Base-by-base conservation (phyloP, 1,139 yeast genomes). In the Nakaseomyces nivariensis region DNA sequence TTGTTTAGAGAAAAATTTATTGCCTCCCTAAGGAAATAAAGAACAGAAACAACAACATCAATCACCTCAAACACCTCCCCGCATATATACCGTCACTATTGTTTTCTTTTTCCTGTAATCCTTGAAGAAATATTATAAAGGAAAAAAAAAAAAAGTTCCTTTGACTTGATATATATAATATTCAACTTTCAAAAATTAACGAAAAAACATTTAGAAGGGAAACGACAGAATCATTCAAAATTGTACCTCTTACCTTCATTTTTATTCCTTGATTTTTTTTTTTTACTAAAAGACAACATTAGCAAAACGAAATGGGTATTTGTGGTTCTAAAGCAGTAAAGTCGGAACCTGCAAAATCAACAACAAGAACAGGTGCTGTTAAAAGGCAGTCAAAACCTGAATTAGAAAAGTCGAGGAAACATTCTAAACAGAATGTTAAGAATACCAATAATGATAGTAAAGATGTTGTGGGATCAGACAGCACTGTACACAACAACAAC, bases 251-350 rank as follows among this genome's bases (percentile, higher is more conserved):
- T 17, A 17, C 22, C 22, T 2, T 17, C 3, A 17, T 17, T 17
- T 17, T 17, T 17, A 17, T 17, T 17, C 22, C 22, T 17, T 17
- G 3, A 17, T 17, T 17, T 17, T 17, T 17, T 17, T 17, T 17
- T 17, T 17, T 3, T 17, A 17, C 22, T 3, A 17, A 17, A 17
- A 17, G 22, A 17, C 22, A 17, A 17, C n/a, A 36, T 8, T 13
- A 17, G 25, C 7, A 36, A 36, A 36, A 2, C 1, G 13, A 36
- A 27, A 41, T 41, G 44, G 44, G 44, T 41, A 41, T 41, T 41
- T 41, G 44, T 17, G 25, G 44, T n/a, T 41, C 44, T 29, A 41
- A 41, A 29, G 6, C 44, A 13, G 44, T n/a, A 6, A 41, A 29
- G 25, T 27, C 44, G 5, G 34, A 13, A 4, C 11, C 33, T 13